Evolutionary conservation across 352 stramenopile species (phyloP), one percentile per base, ranked within the genome.

Genomic region (Globisporangium yorkense): DNA sequence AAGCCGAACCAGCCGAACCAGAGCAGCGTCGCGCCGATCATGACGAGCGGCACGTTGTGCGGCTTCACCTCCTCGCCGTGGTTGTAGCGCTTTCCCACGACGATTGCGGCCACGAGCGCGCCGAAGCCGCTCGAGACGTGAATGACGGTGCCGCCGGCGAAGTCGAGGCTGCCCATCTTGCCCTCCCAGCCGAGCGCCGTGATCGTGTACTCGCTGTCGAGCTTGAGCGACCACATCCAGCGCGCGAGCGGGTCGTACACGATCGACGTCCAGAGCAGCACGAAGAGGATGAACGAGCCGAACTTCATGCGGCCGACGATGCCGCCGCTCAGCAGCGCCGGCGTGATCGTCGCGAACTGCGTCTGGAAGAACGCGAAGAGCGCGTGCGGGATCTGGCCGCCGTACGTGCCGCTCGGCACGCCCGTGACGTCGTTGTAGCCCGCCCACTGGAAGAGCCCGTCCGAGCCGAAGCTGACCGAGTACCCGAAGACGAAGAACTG

Each of bases 1-100:
- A 94, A 94, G 33, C 85, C 84, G 51, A 90, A 92, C 83, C 85
- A 94, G n/a, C 85, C 85, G 46, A 89, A 89, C 85, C 85, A 94
- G 43, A 94, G 68, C 27, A 92, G 51, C 10, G 74, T 87, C 9
- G 64, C 63, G 47, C 85, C 85, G 35, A 92, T 89, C 75, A 94
- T 93, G 18, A 92, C 80, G 9, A 94, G 71, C 9, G 84, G 84
- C 37, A 94, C 76, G 67, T 96, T 92, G 72, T 93, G 84, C 1
- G 83, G 80, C 56, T 87, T 87, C 21, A 93, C 76, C 3, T 71
- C 62, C 33, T 88, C 82, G 10, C 63, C 66, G 65, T 90, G 75
- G 57, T 90, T 88, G 70, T 88, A 88, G 8, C 77, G 71, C 59
- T 84, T 81, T 10, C 86, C 85, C 0, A 94, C 72, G 41, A 96